These are phyloP conservation scores for Cladosporium sp. DNA, from an alignment of 2,329 filamentous ascomycete species.

Conservation along the genomic window DNA sequence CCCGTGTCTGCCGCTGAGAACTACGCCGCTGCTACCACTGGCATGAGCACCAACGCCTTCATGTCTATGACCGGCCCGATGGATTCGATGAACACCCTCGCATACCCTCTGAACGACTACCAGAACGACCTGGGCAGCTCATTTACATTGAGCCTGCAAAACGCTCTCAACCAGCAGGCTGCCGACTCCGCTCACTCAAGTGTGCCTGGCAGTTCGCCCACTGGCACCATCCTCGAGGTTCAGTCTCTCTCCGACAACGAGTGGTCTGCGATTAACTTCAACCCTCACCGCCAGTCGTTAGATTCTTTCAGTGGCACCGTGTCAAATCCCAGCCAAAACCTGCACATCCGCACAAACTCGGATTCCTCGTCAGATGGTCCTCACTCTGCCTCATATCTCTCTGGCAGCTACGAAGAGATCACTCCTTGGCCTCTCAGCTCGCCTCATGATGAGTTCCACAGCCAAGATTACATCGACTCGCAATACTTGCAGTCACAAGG, in stretches of 20 bases:
- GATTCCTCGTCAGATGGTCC: conserved; percentile 71
- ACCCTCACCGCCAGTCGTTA: conserved; percentile 57
- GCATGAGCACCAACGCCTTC: conserved; percentile 43
- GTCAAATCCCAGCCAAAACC: conserved; percentile 87
- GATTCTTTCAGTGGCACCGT: conserved; percentile 66
- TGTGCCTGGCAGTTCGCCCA: conserved; percentile 64
- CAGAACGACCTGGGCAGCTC: conserved; percentile 62
- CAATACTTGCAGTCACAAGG: conserved; percentile 47
- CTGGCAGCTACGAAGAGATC: conserved; percentile 79
- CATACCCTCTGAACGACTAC: conserved; percentile 63
- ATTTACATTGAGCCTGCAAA: conserved; percentile 47
- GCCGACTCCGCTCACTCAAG: conserved; percentile 38
- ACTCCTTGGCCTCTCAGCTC: conserved; percentile 74
- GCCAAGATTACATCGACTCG: conserved; percentile 62
- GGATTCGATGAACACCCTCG: conserved; percentile 46
- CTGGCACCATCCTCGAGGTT: conserved; percentile 80
- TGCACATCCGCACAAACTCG: conserved; percentile 84
- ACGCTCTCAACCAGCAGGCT: conserved; percentile 51
- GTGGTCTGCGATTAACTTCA: conserved; percentile 68
- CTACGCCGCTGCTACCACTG: conserved; percentile 40
- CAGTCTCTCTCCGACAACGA: conserved; percentile 87
- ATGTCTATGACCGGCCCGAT: conserved; percentile 45
- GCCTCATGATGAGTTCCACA: conserved; percentile 73
- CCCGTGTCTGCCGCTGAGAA: conserved; percentile 41
- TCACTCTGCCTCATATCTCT: conserved; percentile 59